Base-by-base conservation (phyloP, 2,329 filamentous ascomycete species). In the Beauveria bassiana region DNA sequence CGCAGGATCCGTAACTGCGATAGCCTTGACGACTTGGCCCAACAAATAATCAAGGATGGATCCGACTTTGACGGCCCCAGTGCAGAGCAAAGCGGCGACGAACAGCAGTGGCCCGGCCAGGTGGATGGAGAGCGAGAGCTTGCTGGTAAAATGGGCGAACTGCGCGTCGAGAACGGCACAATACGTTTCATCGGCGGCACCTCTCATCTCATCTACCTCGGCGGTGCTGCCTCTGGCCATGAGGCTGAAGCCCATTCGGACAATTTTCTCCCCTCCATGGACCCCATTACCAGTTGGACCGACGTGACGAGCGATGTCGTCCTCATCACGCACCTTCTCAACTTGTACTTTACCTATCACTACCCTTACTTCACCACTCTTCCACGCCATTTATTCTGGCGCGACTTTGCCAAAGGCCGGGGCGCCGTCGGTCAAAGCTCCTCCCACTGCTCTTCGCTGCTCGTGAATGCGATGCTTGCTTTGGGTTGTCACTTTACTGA, bases 281-380 rank as follows among this genome's bases (percentile, higher is more conserved):
- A 93, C 64, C 87, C 91, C 4, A 81, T 95, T 59, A 86, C 85
- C 22, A 93, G 88, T 59, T 99, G 95, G 95, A 96, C 93, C 0
- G 84, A 81, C 18, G 91, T 96, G 51, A 96, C 91, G 1, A 80
- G 86, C 56, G 91, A 97, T 71, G 81, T 86, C 26, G 84, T 89
- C 59, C 80, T 96, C 51, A 86, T 97, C 67, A 83, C 87, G 18
- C 93, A 97, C 73, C 84, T 99, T 20, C 85, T 99, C 71, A 93
- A 93, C 69, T 93, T 98, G 90, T 99, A 99, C 75, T 98, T 98
- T 76, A 91, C 87, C 68, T 98, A 93, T 89, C 95, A 98, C 74
- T 98, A 98, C 73, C 88, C 92, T 20, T 98, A 95, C 75, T 99
- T 98, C 73, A 93, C 92, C 4, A 95, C 90, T 0, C 79, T 98